Conservation (phyloP, 2,329 filamentous ascomycete species). For the Colletotrichum gigasporum region DNA sequence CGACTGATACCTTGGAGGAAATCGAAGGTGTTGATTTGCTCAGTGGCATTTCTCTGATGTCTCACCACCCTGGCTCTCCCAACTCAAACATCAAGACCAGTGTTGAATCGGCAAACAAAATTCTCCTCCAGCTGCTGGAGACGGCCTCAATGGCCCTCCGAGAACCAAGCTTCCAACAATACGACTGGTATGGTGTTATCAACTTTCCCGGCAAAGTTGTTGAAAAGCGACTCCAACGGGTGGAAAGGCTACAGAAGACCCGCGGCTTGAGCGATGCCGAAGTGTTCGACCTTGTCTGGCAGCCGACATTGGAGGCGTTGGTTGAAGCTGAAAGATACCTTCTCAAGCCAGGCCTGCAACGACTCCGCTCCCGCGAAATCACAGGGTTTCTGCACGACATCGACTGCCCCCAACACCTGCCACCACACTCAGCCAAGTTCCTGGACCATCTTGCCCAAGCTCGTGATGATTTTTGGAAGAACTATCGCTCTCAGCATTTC, state of each 20-base stretch:
- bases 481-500: neutral
- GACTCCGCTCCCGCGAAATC: neutral
- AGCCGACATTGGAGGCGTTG: neutral
- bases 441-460: neutral
- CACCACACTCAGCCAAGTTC: neutral
- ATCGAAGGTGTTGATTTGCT: neutral
- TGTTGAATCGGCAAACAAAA: neutral
- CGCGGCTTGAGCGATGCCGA: neutral
- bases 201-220: neutral
- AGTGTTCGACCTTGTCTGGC: neutral
- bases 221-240: neutral
- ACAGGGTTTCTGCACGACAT: neutral
- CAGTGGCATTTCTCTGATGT: neutral
- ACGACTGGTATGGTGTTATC: neutral
- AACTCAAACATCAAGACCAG: neutral
- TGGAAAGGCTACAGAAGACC: neutral
- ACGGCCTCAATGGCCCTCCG: constrained; percentile 2
- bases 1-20: neutral
- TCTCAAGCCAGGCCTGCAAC: neutral
- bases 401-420: neutral
- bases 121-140: constrained; percentile 7
- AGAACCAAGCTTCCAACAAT: constrained; percentile 11
- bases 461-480: constrained; percentile 1
- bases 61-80: neutral
- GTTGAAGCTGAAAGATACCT: neutral